These are phyloP conservation scores for Hypholoma sublateritium DNA, from an alignment of 768 basidiomycete species.

Conservation along the genomic window DNA sequence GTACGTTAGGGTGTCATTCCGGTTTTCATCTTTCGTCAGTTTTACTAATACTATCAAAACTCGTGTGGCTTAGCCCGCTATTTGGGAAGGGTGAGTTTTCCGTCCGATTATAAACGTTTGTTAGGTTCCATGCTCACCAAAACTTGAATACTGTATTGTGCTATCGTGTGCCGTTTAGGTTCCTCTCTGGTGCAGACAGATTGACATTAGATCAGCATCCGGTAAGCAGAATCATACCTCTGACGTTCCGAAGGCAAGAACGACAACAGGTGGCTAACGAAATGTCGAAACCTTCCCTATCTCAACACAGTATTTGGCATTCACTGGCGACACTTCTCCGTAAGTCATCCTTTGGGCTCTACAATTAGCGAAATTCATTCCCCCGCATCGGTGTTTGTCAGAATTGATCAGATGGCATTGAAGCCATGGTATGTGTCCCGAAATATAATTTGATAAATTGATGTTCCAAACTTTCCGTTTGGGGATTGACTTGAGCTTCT, in stretches of 20 bases:
- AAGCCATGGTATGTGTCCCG: constrained; percentile 42
- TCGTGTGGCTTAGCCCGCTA: constrained; percentile 30
- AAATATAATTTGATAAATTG: constrained; percentile 14
- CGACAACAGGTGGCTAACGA: constrained; percentile 8
- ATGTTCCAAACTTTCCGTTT: constrained; percentile 12
- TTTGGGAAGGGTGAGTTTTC: constrained; percentile 42
- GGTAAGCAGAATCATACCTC: constrained; percentile 39
- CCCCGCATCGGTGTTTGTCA: constrained; percentile 18
- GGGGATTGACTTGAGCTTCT: constrained; percentile 18
- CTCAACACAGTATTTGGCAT: constrained; percentile 42
- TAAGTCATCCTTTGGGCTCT: constrained; percentile 23
- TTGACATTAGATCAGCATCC: constrained; percentile 77
- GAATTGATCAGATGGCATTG: constrained; percentile 36
- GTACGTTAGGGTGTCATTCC: constrained; percentile 27
- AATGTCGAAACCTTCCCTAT: constrained; percentile 8
- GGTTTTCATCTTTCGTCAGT: not conserved
- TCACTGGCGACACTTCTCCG: constrained; percentile 40
- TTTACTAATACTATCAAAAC: constrained; percentile 3
- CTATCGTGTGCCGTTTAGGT: constrained; percentile 36
- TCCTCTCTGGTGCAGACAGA: constrained; percentile 77
- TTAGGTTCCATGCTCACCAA: constrained; percentile 1
- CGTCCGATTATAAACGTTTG: not conserved
- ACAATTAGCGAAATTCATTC: constrained; percentile 12
- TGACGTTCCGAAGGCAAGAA: constrained; percentile 1
- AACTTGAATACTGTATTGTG: not conserved